These are phyloP conservation scores for Yamadazyma olivae DNA, from an alignment of 805 yeast genomes.

Conservation along the genomic window DNA sequence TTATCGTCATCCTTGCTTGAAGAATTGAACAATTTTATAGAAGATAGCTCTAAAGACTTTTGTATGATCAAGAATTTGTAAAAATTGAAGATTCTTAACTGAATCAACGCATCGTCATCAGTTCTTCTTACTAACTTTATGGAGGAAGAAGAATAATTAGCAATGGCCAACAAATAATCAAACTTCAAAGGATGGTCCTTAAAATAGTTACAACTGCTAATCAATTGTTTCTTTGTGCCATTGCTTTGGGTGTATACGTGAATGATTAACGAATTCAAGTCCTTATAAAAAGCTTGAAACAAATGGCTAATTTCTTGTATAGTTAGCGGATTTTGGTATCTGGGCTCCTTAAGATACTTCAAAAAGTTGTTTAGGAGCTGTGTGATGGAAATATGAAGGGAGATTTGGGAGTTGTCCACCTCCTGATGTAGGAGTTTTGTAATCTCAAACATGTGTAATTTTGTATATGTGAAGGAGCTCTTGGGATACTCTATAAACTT, in stretches of 20 bases:
- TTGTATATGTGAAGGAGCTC: background rate
- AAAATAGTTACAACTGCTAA: constrained; percentile 27
- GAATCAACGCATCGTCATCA: constrained; percentile 35
- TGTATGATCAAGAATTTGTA: constrained; percentile 36
- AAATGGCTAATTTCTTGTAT: constrained; percentile 30
- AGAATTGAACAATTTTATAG: constrained; percentile 25
- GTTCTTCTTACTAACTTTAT: constrained; percentile 33
- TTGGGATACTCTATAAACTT: background rate
- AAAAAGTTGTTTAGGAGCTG: constrained; percentile 12
- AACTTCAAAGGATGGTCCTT: constrained; percentile 25
- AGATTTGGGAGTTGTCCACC: background rate
- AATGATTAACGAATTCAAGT: constrained; percentile 31
- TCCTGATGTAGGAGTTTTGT: background rate
- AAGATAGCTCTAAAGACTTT: constrained; percentile 33
- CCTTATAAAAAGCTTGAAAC: constrained; percentile 35
- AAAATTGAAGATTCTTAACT: constrained; percentile 38
- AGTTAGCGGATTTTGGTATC: constrained; percentile 40
- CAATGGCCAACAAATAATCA: constrained; percentile 41
- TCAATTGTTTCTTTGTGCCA: constrained; percentile 35
- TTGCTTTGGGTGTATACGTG: constrained; percentile 36
- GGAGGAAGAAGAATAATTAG: constrained; percentile 35
- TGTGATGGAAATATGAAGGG: constrained; percentile 3
- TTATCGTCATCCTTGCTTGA: constrained; percentile 24
- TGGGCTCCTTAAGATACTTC: constrained; percentile 39
- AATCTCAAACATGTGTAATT: too few species aligned